Percentiles rank a stretch among this genome's conserved stretches.
Evolutionary conservation across 2,329 filamentous ascomycete species (phyloP).

Genomic region (Neofusicoccum kwambonambiense): DNA sequence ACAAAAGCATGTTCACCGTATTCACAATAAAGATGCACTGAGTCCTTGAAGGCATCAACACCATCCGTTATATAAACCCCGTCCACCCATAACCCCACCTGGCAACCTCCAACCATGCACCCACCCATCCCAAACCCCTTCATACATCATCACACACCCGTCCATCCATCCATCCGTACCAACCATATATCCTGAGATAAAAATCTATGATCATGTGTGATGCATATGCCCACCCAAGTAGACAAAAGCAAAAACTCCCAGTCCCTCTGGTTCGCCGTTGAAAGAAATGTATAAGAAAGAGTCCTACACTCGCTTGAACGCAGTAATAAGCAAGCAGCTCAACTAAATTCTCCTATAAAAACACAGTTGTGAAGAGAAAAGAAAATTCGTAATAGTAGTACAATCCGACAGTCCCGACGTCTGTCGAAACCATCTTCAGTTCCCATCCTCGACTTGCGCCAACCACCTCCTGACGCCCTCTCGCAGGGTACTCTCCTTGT

Average conservation of each 20-base stretch:
- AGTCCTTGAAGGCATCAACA: too few species aligned
- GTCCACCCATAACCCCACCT: too few species aligned
- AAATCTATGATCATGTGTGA: background rate
- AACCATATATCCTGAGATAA: background rate
- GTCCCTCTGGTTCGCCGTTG: background rate
- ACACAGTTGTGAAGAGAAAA: slow-evolving; percentile 4
- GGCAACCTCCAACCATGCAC: too few species aligned
- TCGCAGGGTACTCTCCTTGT: slow-evolving; percentile 45
- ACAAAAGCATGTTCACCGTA: too few species aligned
- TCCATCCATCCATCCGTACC: background rate
- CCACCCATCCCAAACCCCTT: background rate
- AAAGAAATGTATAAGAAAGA: background rate
- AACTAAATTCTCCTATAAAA: background rate
- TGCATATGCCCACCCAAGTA: too few species aligned
- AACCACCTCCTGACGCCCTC: slow-evolving; percentile 55
- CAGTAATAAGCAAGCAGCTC: background rate
- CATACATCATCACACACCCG: background rate
- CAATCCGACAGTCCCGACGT: background rate
- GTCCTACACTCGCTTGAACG: slow-evolving; percentile 3
- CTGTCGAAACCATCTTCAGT: background rate
- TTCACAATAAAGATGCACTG: too few species aligned
- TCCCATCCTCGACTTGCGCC: slow-evolving; percentile 42
- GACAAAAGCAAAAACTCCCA: background rate
- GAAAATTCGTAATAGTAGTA: slow-evolving; percentile 7
- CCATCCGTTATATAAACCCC: too few species aligned